Base-by-base conservation (phyloP, 208 protist genomes). In the Leishmania major region DNA sequence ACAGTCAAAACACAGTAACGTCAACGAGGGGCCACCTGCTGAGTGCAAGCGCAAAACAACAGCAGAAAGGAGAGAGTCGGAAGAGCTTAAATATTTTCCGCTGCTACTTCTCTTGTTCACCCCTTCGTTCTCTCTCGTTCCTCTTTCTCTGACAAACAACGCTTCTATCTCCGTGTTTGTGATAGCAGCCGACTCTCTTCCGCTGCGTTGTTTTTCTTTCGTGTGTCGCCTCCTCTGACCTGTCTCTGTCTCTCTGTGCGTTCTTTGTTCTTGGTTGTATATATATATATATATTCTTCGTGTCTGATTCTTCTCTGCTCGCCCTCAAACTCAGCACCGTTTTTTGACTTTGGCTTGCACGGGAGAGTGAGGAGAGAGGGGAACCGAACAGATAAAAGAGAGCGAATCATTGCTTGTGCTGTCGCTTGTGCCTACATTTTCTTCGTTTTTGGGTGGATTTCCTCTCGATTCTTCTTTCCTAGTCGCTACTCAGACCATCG, bases 61-160 rank as follows among this genome's bases (percentile, higher is more conserved):
- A 53, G 17, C 49, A 53, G 15, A 53, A 53, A 53, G 15, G 15
- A 17, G 0, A 53, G 15, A 10, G 8, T 11, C 15, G 1, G 8
- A 53, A 53, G 49, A 53, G 11, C 49, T 60, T 53, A 1, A 17
- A 17, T 10, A 53, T 53, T 53, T 17, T 7, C 49, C 17, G 8
- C 49, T 1, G 49, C 49, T 53, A 11, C 49, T 17, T 17, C 15
- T 17, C 49, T 53, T 53, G 49, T 1, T 40, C 40, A 72, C 70
- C 80, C 43, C 69, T 43, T 79, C 59, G 82, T 45, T 80, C 35
- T 82, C 25, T 78, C 75, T 62, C 84, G 67, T 45, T 73, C 72
- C 25, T 49, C 64, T 37, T 40, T 70, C 5, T 45, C 37, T 70
- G 57, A 11, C 13, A 17, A 53, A 53, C 49, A 17, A 53, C 49